Percentiles rank a stretch among this genome's conserved stretches.
phyloP scores from a whole-genome alignment of 2,329 filamentous ascomycete species.

The Coniochaeta sp. region DNA sequence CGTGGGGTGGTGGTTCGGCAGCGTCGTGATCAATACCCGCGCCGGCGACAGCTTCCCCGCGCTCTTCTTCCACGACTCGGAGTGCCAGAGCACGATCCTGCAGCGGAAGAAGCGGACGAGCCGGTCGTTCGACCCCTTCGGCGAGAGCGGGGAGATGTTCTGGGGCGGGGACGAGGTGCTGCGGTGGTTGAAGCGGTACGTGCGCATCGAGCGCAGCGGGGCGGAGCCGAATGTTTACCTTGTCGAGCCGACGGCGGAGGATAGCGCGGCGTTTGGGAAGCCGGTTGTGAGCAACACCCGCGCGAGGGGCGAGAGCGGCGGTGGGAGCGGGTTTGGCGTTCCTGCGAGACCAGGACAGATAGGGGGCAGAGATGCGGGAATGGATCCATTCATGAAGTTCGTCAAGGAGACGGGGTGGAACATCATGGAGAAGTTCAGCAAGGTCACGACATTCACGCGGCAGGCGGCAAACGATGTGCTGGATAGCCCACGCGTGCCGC shows the following conservation, averaged over 20 bases:
- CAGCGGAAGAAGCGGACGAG: constrained; percentile 82
- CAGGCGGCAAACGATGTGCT: constrained; percentile 86
- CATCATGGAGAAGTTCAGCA: constrained; percentile 91
- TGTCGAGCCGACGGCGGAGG: constrained; percentile 79
- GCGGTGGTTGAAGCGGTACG: constrained; percentile 81
- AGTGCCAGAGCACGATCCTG: constrained; percentile 91
- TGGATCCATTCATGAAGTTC: constrained; percentile 91
- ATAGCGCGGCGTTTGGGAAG: constrained; percentile 74
- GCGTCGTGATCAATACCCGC: constrained; percentile 84
- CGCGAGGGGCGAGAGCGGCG: constrained; percentile 27
- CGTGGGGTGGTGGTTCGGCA: constrained; percentile 97
- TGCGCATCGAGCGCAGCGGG: constrained; percentile 72
- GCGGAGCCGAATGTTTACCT: constrained; percentile 89
- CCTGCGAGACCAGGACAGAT: constrained; percentile 18
- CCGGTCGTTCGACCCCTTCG: constrained; percentile 87
- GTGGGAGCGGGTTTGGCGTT: constrained; percentile 24
- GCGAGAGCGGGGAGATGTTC: constrained; percentile 78
- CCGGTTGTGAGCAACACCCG: constrained; percentile 38
- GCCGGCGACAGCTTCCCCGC: constrained; percentile 91
- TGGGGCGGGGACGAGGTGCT: constrained; percentile 97
- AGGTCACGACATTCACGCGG: constrained; percentile 92
- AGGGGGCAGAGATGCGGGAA: constrained; percentile 55
- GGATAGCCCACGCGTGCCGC: constrained; percentile 85
- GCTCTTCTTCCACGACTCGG: constrained; percentile 94
- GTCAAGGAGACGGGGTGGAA: constrained; percentile 96